phyloP scores from a whole-genome alignment of 805 yeast genomes.

The Spencermartinsiella europaea region DNA sequence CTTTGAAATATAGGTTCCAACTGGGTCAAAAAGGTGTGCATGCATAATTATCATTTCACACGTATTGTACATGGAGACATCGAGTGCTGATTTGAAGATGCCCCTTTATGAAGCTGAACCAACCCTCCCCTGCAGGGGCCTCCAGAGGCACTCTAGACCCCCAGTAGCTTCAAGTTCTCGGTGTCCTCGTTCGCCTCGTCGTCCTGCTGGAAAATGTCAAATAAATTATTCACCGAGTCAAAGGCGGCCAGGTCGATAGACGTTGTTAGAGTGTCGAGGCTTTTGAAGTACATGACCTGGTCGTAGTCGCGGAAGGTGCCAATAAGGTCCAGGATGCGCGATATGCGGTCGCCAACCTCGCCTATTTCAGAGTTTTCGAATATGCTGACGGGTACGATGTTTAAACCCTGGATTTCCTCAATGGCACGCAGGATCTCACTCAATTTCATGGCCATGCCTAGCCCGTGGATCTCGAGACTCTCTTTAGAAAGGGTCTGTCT shows the following conservation, averaged over 20 bases:
- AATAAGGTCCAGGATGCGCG: conserved; percentile 1
- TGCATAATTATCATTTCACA: too few relatives aligned
- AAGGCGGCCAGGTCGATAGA: neutral
- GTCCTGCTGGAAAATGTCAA: conserved; percentile 1
- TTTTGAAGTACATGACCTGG: neutral
- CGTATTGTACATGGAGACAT: too few relatives aligned
- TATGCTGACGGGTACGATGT: neutral
- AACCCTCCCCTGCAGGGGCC: too few relatives aligned
- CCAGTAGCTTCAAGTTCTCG: neutral
- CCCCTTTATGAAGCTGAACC: too few relatives aligned
- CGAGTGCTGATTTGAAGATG: too few relatives aligned
- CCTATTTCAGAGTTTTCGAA: neutral
- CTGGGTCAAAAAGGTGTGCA: too few relatives aligned
- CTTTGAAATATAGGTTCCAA: too few relatives aligned
- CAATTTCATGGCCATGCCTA: conserved; percentile 18
- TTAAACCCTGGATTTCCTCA: conserved; percentile 5
- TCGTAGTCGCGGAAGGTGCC: neutral
- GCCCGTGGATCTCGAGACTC: conserved; percentile 14
- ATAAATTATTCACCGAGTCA: neutral
- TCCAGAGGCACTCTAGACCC: neutral
- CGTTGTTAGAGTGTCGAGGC: neutral
- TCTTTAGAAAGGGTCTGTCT: conserved; percentile 5
- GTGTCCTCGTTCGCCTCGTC: neutral
- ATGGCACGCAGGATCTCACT: conserved; percentile 9
- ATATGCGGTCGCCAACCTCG: conserved; percentile 3